Evolutionary conservation across 2,329 filamentous ascomycete genomes (phyloP).

Genomic region (Diaporthe destruens): DNA sequence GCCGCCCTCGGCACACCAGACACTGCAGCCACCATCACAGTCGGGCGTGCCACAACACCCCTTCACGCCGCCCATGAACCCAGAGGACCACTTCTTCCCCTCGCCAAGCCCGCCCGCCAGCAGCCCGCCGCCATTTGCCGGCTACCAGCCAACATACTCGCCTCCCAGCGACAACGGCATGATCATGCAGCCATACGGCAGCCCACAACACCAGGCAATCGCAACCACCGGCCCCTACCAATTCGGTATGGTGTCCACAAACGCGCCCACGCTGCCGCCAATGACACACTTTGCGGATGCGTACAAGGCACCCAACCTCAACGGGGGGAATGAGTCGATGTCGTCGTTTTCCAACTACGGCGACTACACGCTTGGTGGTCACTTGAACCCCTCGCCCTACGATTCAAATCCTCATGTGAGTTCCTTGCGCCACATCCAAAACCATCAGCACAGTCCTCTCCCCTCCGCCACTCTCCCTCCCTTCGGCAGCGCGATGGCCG

Average conservation of each 20-base stretch:
- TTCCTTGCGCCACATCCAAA: constrained; percentile 62
- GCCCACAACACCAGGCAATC: constrained; percentile 63
- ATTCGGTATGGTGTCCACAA: constrained; percentile 67
- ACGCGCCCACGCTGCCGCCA: constrained; percentile 72
- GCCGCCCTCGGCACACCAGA: constrained; percentile 48
- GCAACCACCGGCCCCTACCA: constrained; percentile 67
- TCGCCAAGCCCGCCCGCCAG: constrained; percentile 46
- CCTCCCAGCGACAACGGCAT: constrained; percentile 70
- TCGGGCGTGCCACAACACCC: constrained; percentile 61
- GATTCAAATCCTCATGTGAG: constrained; percentile 82
- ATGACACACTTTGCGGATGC: constrained; percentile 74
- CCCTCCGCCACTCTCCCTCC: constrained; percentile 47
- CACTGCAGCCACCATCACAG: constrained; percentile 50
- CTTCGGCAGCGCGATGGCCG: constrained; percentile 40
- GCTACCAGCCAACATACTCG: constrained; percentile 73
- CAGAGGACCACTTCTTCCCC: constrained; percentile 76
- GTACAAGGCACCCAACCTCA: constrained; percentile 74
- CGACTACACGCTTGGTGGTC: constrained; percentile 73
- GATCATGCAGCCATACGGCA: constrained; percentile 70
- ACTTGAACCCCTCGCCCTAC: constrained; percentile 73
- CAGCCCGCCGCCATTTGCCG: constrained; percentile 75
- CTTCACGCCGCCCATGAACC: constrained; percentile 72
- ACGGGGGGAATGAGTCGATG: constrained; percentile 70
- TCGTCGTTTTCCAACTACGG: constrained; percentile 75
- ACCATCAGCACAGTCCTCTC: constrained; percentile 45